phyloP scores from a whole-genome alignment of 2,329 filamentous ascomycete genomes.

The Xenoacremonium recifei region DNA sequence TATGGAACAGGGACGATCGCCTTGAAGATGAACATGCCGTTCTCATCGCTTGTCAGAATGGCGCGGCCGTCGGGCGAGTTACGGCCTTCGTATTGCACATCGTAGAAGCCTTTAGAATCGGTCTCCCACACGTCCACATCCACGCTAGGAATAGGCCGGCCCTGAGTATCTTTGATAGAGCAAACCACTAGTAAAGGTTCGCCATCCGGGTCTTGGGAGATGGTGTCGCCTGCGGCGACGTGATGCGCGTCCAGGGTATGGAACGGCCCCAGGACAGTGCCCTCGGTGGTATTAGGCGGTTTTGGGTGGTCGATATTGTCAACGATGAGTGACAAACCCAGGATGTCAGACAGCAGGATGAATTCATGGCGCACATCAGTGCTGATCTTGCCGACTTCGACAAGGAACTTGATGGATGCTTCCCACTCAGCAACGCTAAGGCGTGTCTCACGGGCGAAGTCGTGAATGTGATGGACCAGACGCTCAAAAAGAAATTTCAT shows the following conservation, averaged over 20 bases:
- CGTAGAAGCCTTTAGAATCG: slow-evolving; percentile 73
- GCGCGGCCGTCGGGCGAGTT: slow-evolving; percentile 36
- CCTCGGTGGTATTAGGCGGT: slow-evolving; percentile 64
- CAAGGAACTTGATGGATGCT: slow-evolving; percentile 66
- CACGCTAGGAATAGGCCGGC: slow-evolving; percentile 58
- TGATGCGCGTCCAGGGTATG: slow-evolving; percentile 68
- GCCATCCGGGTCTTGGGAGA: slow-evolving; percentile 64
- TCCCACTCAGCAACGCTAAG: slow-evolving; percentile 74
- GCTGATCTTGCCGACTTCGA: slow-evolving; percentile 65
- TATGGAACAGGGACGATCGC: slow-evolving; percentile 84
- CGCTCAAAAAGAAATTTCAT: slow-evolving; percentile 65
- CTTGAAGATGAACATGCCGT: slow-evolving; percentile 67
- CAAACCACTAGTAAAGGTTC: slow-evolving; percentile 67
- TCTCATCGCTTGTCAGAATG: slow-evolving; percentile 25
- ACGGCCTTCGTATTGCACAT: slow-evolving; percentile 67
- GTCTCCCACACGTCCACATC: slow-evolving; percentile 81
- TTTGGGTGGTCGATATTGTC: slow-evolving; percentile 79
- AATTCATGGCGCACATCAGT: slow-evolving; percentile 71
- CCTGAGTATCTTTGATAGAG: slow-evolving; percentile 60
- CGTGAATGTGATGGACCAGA: slow-evolving; percentile 70
- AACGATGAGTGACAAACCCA: slow-evolving; percentile 72
- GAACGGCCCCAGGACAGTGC: slow-evolving; percentile 75
- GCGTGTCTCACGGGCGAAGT: slow-evolving; percentile 73
- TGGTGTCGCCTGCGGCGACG: slow-evolving; percentile 51
- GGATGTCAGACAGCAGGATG: slow-evolving; percentile 72